Conservation (phyloP, 768 basidiomycete genomes). For the Leccinum disarticulatum region DNA sequence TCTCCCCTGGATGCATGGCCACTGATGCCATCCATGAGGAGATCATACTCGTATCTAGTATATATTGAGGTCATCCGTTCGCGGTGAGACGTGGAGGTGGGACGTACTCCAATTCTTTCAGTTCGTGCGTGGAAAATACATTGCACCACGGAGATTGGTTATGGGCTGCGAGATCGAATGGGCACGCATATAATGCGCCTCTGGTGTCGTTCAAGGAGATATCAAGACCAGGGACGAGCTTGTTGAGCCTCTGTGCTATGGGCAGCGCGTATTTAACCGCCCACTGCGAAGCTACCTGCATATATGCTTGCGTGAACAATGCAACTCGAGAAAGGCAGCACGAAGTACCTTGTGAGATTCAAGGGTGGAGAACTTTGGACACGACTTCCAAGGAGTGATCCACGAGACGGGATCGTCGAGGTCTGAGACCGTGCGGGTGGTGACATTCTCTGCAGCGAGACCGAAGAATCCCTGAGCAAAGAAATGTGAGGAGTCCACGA, state of each 20-base stretch:
- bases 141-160: constrained; percentile 41
- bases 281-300: constrained; percentile 31
- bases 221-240: constrained; percentile 33
- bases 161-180: constrained; percentile 40
- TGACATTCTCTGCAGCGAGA: constrained; percentile 25
- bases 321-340: neutral
- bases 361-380: constrained; percentile 23
- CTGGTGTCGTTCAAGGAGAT: constrained; percentile 36
- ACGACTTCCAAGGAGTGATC: constrained; percentile 43
- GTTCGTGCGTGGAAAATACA: constrained; percentile 36
- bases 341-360: constrained; percentile 7
- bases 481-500: constrained; percentile 43
- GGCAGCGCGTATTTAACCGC: constrained; percentile 34
- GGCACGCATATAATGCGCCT: constrained; percentile 43
- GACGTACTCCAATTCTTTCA: constrained; percentile 38
- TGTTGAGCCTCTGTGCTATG: constrained; percentile 36
- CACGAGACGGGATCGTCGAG: constrained; percentile 38
- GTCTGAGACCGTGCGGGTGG: constrained; percentile 34
- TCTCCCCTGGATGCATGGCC: constrained; percentile 34
- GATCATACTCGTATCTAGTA: constrained; percentile 39
- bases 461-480: constrained; percentile 42
- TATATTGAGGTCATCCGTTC: neutral
- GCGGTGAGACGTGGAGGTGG: neutral
- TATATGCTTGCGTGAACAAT: neutral
- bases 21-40: constrained; percentile 39